These are phyloP conservation scores for Plasmopara halstedii DNA, from an alignment of 352 stramenopile genomes.

Conservation along the genomic window DNA sequence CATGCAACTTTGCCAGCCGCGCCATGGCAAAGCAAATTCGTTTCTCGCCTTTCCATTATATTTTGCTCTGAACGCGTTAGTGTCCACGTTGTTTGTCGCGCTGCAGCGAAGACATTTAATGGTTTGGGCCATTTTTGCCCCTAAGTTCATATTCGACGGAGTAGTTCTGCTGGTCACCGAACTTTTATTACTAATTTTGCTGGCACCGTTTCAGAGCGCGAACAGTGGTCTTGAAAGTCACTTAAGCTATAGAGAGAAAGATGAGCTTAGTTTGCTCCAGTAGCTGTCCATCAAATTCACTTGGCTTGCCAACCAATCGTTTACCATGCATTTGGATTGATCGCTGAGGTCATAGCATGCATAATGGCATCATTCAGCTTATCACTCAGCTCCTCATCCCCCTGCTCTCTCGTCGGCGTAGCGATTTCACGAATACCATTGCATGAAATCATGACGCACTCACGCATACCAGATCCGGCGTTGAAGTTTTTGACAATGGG, in stretches of 20 bases:
- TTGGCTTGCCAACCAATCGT: no score
- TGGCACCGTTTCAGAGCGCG: conserved; percentile 13
- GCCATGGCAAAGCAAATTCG: background rate
- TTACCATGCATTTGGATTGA: no score
- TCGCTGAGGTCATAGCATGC: conserved; percentile 29
- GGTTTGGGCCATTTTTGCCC: conserved; percentile 91
- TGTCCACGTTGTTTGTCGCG: conserved; percentile 80
- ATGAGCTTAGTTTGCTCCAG: no score
- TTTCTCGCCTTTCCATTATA: conserved; percentile 31
- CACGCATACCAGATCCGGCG: conserved; percentile 20
- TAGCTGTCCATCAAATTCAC: no score
- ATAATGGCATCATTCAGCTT: conserved; percentile 42
- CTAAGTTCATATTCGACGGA: conserved; percentile 86
- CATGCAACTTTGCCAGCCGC: conserved; percentile 1
- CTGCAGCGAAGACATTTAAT: conserved; percentile 86
- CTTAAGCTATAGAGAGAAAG: no score
- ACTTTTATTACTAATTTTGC: conserved; percentile 31
- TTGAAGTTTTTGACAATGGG: conserved; percentile 21
- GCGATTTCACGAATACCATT: conserved; percentile 50
- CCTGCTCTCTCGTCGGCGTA: conserved; percentile 3
- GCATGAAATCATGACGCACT: conserved; percentile 44
- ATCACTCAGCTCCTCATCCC: conserved; percentile 26
- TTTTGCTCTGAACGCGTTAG: conserved; percentile 46
- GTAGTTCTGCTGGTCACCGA: conserved; percentile 51
- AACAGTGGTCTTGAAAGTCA: background rate